Evolutionary conservation across 768 basidiomycete species (phyloP).

Genomic region (Boletus bicolor): DNA sequence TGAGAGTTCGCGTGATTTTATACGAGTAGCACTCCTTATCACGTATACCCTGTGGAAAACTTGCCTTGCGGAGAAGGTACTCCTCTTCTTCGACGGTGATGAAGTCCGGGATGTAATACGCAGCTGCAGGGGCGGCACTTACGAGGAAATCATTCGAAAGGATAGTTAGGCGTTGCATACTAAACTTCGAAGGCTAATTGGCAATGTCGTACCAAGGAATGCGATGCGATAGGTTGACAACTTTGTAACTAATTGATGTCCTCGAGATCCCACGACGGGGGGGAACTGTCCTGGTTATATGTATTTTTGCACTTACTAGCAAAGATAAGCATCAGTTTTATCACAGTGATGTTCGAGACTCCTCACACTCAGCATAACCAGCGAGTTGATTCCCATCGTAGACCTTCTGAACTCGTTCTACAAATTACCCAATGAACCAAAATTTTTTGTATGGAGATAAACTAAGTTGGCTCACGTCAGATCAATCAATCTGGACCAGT

Average conservation of each 20-base stretch:
- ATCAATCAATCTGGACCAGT: neutral
- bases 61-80: conserved; percentile 74
- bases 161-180: conserved; percentile 12
- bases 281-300: conserved; percentile 5
- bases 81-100: conserved; percentile 72
- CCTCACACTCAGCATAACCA: neutral
- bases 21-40: neutral
- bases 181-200: conserved; percentile 3
- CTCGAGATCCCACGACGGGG: conserved; percentile 20
- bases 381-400: neutral
- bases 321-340: neutral
- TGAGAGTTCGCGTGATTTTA: neutral
- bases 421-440: too few species aligned
- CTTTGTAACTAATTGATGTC: neutral
- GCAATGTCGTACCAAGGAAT: neutral
- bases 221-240: neutral
- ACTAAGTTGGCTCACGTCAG: neutral
- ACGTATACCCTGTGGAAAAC: conserved; percentile 2
- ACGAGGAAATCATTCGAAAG: conserved; percentile 12
- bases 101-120: conserved; percentile 77
- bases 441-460: neutral
- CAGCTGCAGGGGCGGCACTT: conserved; percentile 34
- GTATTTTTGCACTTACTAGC: neutral
- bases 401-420: neutral
- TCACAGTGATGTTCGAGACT: neutral